Percentiles rank a stretch among this genome's conserved stretches.
Evolutionary conservation across 371 early-diverging fungal genomes (phyloP).

Genomic region (Haplosporangium sp.): DNA sequence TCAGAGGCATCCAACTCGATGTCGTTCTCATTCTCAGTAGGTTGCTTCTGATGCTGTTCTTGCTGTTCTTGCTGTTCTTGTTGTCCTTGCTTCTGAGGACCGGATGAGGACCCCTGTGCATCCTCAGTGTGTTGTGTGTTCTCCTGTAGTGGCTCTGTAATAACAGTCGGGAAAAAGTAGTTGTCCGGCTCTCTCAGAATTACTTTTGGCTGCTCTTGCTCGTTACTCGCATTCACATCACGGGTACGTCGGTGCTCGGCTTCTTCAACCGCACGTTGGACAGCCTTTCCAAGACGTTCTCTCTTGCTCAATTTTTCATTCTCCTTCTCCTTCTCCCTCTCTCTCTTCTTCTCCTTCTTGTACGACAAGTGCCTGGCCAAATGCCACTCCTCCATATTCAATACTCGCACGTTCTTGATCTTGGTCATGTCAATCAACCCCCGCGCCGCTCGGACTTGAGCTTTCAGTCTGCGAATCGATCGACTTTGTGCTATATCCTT

Average conservation of each 20-base stretch:
- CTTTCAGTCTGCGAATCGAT: slow-evolving; percentile 59
- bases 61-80: neutral
- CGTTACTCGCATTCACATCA: neutral
- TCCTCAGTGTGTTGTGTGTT: too few species aligned
- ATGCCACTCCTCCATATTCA: slow-evolving; percentile 41
- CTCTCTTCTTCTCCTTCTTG: slow-evolving; percentile 19
- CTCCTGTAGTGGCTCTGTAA: neutral
- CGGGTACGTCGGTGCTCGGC: slow-evolving; percentile 1
- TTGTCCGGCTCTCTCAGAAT: slow-evolving; percentile 30
- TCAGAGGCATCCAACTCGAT: slow-evolving; percentile 11
- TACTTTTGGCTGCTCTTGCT: slow-evolving; percentile 7
- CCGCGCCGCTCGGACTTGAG: slow-evolving; percentile 57
- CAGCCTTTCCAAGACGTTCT: slow-evolving; percentile 15
- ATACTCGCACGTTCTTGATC: slow-evolving; percentile 34
- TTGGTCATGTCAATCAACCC: slow-evolving; percentile 67
- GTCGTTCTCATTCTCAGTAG: neutral
- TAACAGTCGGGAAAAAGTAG: slow-evolving; percentile 35
- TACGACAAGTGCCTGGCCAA: slow-evolving; percentile 19
- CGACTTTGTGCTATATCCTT: slow-evolving; percentile 44
- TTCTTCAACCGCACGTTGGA: slow-evolving; percentile 11
- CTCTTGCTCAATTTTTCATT: slow-evolving; percentile 1
- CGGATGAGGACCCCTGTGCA: neutral
- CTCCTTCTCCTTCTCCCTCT: slow-evolving; percentile 4
- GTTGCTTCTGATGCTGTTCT: slow-evolving; percentile 2
- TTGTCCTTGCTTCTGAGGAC: neutral